Evolutionary conservation across 2,329 filamentous ascomycete genomes (phyloP), one percentile per base, ranked within the genome.

Genomic region (Colletotrichum tropicale): DNA sequence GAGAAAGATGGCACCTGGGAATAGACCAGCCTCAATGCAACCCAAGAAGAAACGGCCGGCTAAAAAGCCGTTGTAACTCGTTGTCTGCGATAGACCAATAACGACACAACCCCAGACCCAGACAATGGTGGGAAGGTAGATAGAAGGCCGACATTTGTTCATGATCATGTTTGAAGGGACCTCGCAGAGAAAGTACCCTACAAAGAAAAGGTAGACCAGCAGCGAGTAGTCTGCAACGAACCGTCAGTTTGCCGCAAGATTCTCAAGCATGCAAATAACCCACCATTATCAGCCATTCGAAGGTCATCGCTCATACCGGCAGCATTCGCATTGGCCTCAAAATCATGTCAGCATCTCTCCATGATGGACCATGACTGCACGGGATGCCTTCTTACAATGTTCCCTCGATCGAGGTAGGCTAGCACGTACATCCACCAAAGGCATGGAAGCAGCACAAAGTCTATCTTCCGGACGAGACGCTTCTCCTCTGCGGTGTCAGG

Each of bases 401-500:
- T 75, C n/a, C 56, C 56, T 13, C 68, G 30, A 61, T 75, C 72
- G 30, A 75, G 24, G n/a, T 75, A 72, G 16, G 67, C 72, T 12
- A 72, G 72, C 43, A 75, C 64, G 58, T 75, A 76, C 80, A 81
- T 80, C 70, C 67, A 77, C 79, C 77, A 87, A 56, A 90, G 83
- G 76, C 88, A 87, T 1, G 88, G 89, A 18, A 90, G 86, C 28
- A 90, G 84, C 78, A 84, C 81, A 82, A 86, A 82, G 81, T 89
- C 85, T 70, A 87, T 79, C 81, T 87, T 87, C 72, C 85, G 81
- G 56, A 89, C 77, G 1, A 89, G 83, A 21, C 82, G 84, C 74
- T 84, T 87, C 30, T 81, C 79, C 18, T 78, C 78, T 1, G 38
- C 56, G 9, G 78, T 78, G n/a, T 52, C 43, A 52, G 43, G n/a